Evolutionary conservation across 768 basidiomycete genomes (phyloP), one percentile per base, ranked within the genome.

Genomic region (Rhizopogon sp.): DNA sequence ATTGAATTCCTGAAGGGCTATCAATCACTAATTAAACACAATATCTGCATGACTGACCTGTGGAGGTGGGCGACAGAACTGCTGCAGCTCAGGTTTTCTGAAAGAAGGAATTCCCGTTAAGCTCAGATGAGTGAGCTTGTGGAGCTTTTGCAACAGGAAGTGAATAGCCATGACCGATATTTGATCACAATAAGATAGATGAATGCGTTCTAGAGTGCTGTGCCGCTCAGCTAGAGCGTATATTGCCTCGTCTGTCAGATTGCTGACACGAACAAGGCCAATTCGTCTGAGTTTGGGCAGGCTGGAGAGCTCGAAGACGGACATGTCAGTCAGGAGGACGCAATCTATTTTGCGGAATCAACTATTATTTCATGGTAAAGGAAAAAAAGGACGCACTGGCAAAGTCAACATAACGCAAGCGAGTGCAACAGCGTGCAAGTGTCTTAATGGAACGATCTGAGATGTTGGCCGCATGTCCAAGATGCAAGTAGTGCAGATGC

Each of bases 61-160:
- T 13, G 97, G 97, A 20, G 93, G 88, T 39, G 84, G 79, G 39
- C 96, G 82, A 70, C 97, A 97, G 66, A 92, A 98, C 59, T 82
- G 79, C 68, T 98, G 94, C 54, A 97, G 69, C 60, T 94, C 93
- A 31, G 80, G 76, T 62, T 88, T 81, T 50, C 87, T 83, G 75
- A 99, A 98, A 6, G 93, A 84, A 8, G 87, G 86, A 33, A 99
- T 89, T n/a, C 95, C 97, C n/a, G 97, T 98, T 58, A 99, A 72
- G 70, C 93, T 96, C 45, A 99, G 79, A 74, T 99, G 97, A 1
- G 93, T 97, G 31, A 99, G 76, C 61, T 90, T 90, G 65, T 85
- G 84, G n/a, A 98, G 79, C 64, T 88, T 87, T 65, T 89, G 85
- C 42, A 99, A 80, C 43, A 99, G 79, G 69, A 88, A 92, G 64